Evolutionary conservation across 768 basidiomycete genomes (phyloP), one percentile per base, ranked within the genome.

Genomic region (Termitomyces sp.): DNA sequence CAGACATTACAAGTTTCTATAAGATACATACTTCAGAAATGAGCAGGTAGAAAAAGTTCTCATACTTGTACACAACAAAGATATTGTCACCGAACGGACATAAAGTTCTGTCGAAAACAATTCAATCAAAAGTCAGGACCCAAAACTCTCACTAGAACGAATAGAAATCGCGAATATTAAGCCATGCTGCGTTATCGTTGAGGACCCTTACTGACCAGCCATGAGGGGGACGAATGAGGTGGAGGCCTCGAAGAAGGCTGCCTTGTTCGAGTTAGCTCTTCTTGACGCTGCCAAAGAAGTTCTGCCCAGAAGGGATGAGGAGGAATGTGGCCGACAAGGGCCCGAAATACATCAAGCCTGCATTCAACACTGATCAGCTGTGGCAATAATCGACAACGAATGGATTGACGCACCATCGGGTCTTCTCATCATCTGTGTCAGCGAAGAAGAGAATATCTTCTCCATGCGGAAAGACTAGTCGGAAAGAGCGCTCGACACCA

Each of bases 271-370:
- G 63, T 47, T 17, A 57, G 25, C n/a, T 85, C 83, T 59, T 84
- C 81, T 66, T 92, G 91, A 51, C 87, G 83, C 71, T 94, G 89
- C 91, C 92, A 93, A 45, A 94, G 73, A 43, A 96, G 77, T 76
- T 96, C 95, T 3, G 89, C 95, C 95, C 95, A 97, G 12, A 97
- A 77, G 2, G 93, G 93, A 71, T 96, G 92, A 2, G 92, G 90
- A 9, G 95, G 95, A 66, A 97, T 94, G 60, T 86, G 88, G 8
- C 94, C 94, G 62, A 96, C 86, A 42, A 96, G 79, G 0, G 92
- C 91, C 54, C 84, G 83, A 11, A 97, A 79, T 7, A 96, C 88
- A 65, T 92, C 86, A 64, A 97, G 79, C 95, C 95, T 97, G 70
- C 8, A 66, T 32, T 42, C 25, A 53, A 42, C 36, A 32, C 43